Percentiles rank a stretch among this genome's conserved stretches.
phyloP scores from a whole-genome alignment of 148 eudicot species.

The Bassia scoparia region DNA sequence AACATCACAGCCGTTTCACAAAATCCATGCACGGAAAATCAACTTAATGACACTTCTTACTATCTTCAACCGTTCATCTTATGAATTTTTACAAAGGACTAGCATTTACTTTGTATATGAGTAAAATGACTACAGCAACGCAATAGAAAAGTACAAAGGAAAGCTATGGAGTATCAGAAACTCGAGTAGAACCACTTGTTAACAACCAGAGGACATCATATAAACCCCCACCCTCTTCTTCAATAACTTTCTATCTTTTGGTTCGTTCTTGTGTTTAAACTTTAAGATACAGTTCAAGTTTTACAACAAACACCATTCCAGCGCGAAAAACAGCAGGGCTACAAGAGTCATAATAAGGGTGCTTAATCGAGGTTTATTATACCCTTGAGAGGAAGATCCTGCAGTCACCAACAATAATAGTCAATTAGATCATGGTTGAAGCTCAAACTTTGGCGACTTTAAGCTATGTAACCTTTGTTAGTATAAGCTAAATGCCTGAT shows the following conservation, averaged over 20 bases:
- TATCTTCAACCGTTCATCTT: too few species aligned
- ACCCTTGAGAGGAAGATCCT: conserved; percentile 31
- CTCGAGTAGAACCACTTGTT: background rate
- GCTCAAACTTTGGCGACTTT: background rate
- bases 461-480: background rate
- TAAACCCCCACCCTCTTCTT: background rate
- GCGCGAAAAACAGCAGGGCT: conserved; percentile 25
- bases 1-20: too few species aligned
- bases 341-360: conserved; percentile 21
- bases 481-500: background rate
- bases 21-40: too few species aligned
- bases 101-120: too few species aligned
- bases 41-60: too few species aligned
- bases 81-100: background rate
- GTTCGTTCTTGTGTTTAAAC: background rate
- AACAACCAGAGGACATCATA: background rate
- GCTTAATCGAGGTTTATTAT: conserved; percentile 26
- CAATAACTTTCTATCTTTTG: background rate
- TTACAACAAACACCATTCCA: conserved; percentile 18
- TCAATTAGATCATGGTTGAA: conserved; percentile 16
- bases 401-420: conserved; percentile 23
- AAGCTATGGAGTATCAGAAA: background rate
- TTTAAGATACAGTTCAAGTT: background rate
- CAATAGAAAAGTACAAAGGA: background rate
- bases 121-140: background rate